Percentiles rank a stretch among this genome's conserved stretches.
phyloP scores from a whole-genome alignment of 1,284 basidiomycete species.

The Ustilago shanxiensis region DNA sequence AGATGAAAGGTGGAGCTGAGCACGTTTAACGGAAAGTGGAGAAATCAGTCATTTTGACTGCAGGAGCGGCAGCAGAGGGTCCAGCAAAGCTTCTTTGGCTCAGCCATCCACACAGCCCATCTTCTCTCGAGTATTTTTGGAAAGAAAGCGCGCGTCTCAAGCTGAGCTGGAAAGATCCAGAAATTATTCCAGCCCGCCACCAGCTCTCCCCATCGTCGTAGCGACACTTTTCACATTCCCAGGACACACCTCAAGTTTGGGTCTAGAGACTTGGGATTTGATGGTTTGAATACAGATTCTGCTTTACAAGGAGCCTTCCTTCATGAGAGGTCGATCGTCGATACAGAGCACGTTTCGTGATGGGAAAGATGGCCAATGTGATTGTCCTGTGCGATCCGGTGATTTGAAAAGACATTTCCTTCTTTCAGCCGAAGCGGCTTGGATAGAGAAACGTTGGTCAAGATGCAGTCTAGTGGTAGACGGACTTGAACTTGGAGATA shows the following conservation, averaged over 20 bases:
- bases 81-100: constrained; percentile 1
- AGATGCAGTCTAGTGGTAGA: constrained; percentile 53
- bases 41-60: constrained; percentile 3
- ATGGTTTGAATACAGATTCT: constrained; percentile 16
- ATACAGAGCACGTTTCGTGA: neutral
- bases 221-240: neutral
- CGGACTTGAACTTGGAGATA: constrained; percentile 52
- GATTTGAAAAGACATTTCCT: neutral
- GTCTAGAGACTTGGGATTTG: neutral
- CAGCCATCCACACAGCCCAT: constrained; percentile 13
- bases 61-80: neutral
- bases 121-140: neutral
- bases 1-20: constrained; percentile 9
- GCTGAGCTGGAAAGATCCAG: constrained; percentile 9
- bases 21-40: constrained; percentile 14
- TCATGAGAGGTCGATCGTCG: neutral
- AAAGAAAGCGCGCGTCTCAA: neutral
- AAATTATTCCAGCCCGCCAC: constrained; percentile 10
- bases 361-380: constrained; percentile 2
- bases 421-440: neutral
- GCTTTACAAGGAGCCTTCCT: constrained; percentile 11
- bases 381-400: constrained; percentile 22
- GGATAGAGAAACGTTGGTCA: neutral
- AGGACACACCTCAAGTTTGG: neutral
- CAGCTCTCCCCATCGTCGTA: neutral